Base-by-base conservation (phyloP, 1,284 basidiomycete species). In the Ceraceosorus guamensis region DNA sequence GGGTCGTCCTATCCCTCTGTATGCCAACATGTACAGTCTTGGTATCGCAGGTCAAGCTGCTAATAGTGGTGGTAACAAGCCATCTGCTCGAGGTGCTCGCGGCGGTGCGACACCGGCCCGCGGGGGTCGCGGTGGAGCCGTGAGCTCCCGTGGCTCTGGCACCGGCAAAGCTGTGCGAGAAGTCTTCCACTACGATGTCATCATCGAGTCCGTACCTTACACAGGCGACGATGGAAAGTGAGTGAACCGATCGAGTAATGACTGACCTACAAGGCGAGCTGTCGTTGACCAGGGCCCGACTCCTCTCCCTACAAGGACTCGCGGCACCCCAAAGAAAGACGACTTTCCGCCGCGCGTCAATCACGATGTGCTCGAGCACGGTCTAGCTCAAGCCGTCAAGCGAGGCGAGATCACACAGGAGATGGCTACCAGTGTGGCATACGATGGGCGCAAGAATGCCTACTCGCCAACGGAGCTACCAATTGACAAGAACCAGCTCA, bases 401-500 rank as follows among this genome's bases (percentile, higher is more conserved):
- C 31, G 47, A 1, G 46, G n/a, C 11, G 48, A 45, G 1, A 57
- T 70, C 30, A 64, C 61, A 11, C 41, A 44, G 7, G 52, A 53
- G 10, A 56, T 62, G 11, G 58, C 57, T 3, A 16, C 16, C 13
- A 24, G 18, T 18, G 18, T 64, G 6, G 62, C 47, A 4, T 70
- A 56, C 50, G 67, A 70, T 33, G 66, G 66, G 3, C 46, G 54
- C 2, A 56, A 59, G 2, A 61, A 62, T 16, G 60, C 54, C 6
- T 70, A 53, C 41, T 51, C 62, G 5, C 18, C 33, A 5, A 14
- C 52, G 5, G 31, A 45, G 2, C 33, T 57, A 6, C 57, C 60
- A 14, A 34, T 57, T 39, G 31, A 59, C 3, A 1, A 8, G 6
- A 30, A 60, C 48, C 58, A 53, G 41, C 59, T 53, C 50, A 61